A percentile compares a stretch with the other conserved stretches of the same genome.
These are phyloP conservation scores for Aureobasidium subglaciale DNA, from an alignment of 2,329 filamentous ascomycete genomes.

Conservation along the genomic window DNA sequence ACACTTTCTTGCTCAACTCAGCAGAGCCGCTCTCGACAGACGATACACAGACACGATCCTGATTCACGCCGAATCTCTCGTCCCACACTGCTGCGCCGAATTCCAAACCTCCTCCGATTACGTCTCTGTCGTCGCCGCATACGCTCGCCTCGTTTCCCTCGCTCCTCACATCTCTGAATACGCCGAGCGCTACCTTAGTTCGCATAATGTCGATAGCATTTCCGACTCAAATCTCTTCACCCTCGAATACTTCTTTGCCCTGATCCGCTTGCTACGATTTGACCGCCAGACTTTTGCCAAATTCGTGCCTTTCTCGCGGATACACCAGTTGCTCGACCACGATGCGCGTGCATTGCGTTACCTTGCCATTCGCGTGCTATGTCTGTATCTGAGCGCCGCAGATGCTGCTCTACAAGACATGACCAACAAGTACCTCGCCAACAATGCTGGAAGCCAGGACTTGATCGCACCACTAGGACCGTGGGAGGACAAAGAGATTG, in stretches of 20 bases:
- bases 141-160: conserved; percentile 74
- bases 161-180: conserved; percentile 72
- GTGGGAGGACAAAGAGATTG: conserved; percentile 69
- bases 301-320: conserved; percentile 56
- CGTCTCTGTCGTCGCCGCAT: conserved; percentile 55
- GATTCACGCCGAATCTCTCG: conserved; percentile 63
- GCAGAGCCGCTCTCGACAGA: conserved; percentile 61
- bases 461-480: conserved; percentile 45
- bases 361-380: conserved; percentile 74
- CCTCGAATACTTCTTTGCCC: conserved; percentile 49
- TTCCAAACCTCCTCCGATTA: conserved; percentile 26
- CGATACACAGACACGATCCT: conserved; percentile 67
- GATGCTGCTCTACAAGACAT: conserved; percentile 72
- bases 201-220: conserved; percentile 4
- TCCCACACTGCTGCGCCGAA: conserved; percentile 71
- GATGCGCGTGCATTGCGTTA: conserved; percentile 59
- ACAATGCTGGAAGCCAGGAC: not conserved
- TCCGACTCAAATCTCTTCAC: conserved; percentile 15
- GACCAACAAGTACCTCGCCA: conserved; percentile 16
- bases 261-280: conserved; percentile 73
- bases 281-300: conserved; percentile 61
- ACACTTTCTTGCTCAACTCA: conserved; percentile 64
- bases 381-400: conserved; percentile 68
- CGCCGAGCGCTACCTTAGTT: conserved; percentile 44
- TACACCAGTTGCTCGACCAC: conserved; percentile 62